These are phyloP conservation scores for Panicum virgatum DNA, from an alignment of 202 grass and related monocot species.

Conservation along the genomic window DNA sequence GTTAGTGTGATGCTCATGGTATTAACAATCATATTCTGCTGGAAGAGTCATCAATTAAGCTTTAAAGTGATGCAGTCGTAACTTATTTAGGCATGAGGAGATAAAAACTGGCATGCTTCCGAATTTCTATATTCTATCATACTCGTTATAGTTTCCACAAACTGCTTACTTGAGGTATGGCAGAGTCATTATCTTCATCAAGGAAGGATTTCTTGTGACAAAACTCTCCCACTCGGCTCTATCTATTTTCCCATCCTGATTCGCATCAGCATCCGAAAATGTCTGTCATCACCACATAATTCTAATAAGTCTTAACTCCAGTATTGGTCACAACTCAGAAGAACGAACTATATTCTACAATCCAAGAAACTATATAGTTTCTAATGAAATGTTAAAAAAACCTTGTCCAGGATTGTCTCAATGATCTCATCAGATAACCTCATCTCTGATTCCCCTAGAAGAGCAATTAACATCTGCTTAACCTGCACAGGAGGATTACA, in stretches of 20 bases:
- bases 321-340: slow-evolving; percentile 6
- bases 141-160: background rate
- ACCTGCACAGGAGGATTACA: slow-evolving; percentile 58
- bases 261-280: slow-evolving; percentile 78
- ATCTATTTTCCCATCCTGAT: slow-evolving; percentile 97
- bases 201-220: slow-evolving; percentile 80
- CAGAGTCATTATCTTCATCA: slow-evolving; percentile 99
- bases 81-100: slow-evolving; percentile 10
- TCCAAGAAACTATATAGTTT: background rate
- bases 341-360: background rate
- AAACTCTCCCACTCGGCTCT: slow-evolving; percentile 87
- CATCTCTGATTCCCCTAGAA: slow-evolving; percentile 94
- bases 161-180: slow-evolving; percentile 80
- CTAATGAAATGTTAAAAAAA: slow-evolving; percentile 30
- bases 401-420: slow-evolving; percentile 95
- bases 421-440: slow-evolving; percentile 92
- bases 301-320: slow-evolving; percentile 17
- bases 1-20: background rate
- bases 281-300: slow-evolving; percentile 55
- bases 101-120: too few species aligned
- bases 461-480: slow-evolving; percentile 88
- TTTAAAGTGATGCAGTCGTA: background rate
- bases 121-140: slow-evolving; percentile 2
- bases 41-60: background rate
- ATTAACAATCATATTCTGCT: slow-evolving; percentile 1